Percentiles rank a stretch among this genome's conserved stretches.
Evolutionary conservation across 331 rosid genomes (phyloP).

Genomic region (Quercus phellos): DNA sequence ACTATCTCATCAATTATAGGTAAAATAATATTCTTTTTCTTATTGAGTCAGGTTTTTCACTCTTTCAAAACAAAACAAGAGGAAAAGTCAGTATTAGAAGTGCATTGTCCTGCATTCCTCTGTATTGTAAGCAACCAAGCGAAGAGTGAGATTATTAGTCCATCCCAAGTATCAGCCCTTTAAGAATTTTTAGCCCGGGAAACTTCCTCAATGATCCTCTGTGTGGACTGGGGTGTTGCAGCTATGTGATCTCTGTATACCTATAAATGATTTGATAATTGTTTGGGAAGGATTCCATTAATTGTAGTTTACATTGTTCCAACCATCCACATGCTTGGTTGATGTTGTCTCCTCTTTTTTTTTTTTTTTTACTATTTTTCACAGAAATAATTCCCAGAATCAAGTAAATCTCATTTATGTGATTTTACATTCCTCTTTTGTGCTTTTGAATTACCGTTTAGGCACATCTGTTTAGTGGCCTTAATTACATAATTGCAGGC

Average conservation of each 20-base stretch:
- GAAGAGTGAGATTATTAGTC: background rate
- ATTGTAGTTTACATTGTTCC: background rate
- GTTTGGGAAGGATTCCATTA: too few species aligned
- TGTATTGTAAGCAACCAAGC: background rate
- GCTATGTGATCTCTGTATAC: too few species aligned
- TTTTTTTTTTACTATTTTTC: background rate
- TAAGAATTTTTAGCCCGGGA: background rate
- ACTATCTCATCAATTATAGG: background rate
- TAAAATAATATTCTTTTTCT: background rate
- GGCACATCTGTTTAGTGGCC: background rate
- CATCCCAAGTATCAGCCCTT: background rate
- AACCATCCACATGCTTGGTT: background rate
- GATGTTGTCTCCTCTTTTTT: background rate
- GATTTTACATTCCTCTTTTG: background rate
- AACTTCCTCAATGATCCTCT: background rate
- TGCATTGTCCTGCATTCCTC: background rate
- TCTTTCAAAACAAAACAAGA: background rate
- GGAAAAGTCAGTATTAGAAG: background rate
- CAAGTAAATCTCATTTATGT: background rate
- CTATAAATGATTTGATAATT: too few species aligned
- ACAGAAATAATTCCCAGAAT: background rate
- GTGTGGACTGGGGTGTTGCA: too few species aligned
- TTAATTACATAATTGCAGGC: conserved; percentile 49
- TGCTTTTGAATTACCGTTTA: background rate
- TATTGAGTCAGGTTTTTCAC: background rate